Conservation (phyloP, 371 early-diverging fungal genomes). For the Mortierella sp. region DNA sequence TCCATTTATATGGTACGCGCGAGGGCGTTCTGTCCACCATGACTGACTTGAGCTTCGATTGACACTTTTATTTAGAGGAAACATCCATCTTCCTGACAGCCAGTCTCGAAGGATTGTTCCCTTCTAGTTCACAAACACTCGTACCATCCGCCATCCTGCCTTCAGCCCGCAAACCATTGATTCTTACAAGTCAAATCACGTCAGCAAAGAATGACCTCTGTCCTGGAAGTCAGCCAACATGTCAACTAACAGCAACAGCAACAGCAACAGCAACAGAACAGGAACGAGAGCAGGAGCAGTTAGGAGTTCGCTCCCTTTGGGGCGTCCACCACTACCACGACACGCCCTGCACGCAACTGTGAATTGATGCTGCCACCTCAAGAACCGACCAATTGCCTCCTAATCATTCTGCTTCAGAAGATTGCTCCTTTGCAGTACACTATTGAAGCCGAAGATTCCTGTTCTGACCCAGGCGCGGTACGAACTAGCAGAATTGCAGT, state of each 20-base stretch:
- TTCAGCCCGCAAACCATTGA: constrained; percentile 14
- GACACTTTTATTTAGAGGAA: constrained; percentile 8
- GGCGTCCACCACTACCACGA: too few species aligned
- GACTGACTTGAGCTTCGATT: neutral
- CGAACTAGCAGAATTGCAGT: constrained; percentile 37
- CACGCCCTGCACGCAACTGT: neutral
- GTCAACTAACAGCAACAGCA: too few species aligned
- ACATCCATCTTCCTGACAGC: constrained; percentile 32
- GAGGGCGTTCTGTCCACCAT: neutral
- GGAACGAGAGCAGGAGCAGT: too few species aligned
- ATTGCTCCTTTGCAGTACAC: constrained; percentile 18
- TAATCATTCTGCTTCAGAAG: constrained; percentile 20
- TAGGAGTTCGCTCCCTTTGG: too few species aligned
- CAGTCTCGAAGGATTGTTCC: constrained; percentile 31
- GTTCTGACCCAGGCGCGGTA: constrained; percentile 32
- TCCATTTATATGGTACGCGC: too few species aligned
- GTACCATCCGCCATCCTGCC: constrained; percentile 40
- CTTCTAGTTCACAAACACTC: constrained; percentile 21
- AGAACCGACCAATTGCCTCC: constrained; percentile 22
- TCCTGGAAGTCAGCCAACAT: neutral
- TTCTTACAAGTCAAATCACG: neutral
- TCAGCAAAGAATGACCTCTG: neutral
- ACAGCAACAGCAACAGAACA: too few species aligned
- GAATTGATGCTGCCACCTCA: constrained; percentile 18
- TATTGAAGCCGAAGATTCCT: constrained; percentile 32